Percentiles rank a stretch among this genome's conserved stretches.
phyloP scores from a whole-genome alignment of 2,329 filamentous ascomycete genomes.

The Claviceps arundinis region DNA sequence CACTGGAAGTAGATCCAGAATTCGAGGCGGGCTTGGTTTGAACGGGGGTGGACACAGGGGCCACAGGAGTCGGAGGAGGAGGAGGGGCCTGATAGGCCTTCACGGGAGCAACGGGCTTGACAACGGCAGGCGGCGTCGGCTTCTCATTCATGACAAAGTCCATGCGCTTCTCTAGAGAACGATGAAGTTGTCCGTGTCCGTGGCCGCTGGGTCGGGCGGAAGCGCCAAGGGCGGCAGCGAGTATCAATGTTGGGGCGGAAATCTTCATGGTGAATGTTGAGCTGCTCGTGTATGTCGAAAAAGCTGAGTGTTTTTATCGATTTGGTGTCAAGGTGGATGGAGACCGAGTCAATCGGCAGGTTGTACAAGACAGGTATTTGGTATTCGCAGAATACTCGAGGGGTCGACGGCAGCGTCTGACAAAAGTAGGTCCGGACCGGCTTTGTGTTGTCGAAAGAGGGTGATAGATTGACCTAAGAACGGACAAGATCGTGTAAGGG shows the following conservation, averaged over 20 bases:
- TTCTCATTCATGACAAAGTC: constrained; percentile 23
- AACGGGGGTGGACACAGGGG: background rate
- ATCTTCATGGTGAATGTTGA: constrained; percentile 26
- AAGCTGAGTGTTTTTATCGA: background rate
- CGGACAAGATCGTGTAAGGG: background rate
- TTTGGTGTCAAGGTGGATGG: background rate
- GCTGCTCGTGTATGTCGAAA: background rate
- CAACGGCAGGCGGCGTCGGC: constrained; percentile 13
- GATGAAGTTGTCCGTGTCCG: constrained; percentile 22
- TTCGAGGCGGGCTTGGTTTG: constrained; percentile 5
- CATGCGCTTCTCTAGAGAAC: constrained; percentile 17
- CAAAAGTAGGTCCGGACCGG: background rate
- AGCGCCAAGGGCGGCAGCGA: constrained; percentile 28
- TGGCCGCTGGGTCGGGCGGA: constrained; percentile 28
- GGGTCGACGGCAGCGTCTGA: no score
- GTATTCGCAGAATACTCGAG: constrained; percentile 10
- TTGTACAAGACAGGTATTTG: background rate
- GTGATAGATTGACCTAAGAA: constrained; percentile 2
- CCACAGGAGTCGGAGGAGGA: background rate
- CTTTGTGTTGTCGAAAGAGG: constrained; percentile 3
- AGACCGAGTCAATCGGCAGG: constrained; percentile 4
- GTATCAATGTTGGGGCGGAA: constrained; percentile 21
- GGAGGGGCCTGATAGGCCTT: background rate
- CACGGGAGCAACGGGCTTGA: background rate
- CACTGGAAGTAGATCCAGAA: constrained; percentile 7